Percentiles rank a stretch among this genome's conserved stretches.
phyloP scores from a whole-genome alignment of 75 land plant species.

The Chamaecyparis obtusa region DNA sequence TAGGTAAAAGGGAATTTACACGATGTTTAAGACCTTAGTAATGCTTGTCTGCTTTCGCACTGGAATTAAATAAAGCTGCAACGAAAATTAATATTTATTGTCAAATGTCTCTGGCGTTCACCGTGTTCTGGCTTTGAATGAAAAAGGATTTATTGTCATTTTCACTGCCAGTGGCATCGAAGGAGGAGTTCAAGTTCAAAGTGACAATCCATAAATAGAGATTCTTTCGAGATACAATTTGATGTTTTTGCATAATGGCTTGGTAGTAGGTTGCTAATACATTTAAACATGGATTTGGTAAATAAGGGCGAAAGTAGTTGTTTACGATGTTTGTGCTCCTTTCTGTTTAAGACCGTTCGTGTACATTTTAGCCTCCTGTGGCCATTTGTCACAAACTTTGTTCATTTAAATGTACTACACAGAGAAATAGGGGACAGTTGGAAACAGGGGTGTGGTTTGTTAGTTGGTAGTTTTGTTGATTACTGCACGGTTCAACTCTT shows the following conservation, averaged over 20 bases:
- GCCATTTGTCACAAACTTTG: too few species aligned
- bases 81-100: not conserved
- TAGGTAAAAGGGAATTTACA: not conserved
- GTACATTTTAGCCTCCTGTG: too few species aligned
- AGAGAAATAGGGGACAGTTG: too few species aligned
- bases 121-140: not conserved
- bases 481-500: too few species aligned
- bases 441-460: too few species aligned
- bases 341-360: not conserved
- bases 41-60: not conserved
- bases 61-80: not conserved
- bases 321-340: not conserved
- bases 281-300: not conserved
- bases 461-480: too few species aligned
- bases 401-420: too few species aligned
- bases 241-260: not conserved
- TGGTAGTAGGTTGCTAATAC: not conserved
- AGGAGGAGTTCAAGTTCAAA: not conserved
- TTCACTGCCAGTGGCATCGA: not conserved
- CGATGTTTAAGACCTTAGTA: not conserved
- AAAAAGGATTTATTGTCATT: not conserved
- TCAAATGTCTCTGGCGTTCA: not conserved
- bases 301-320: not conserved
- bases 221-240: too few species aligned
- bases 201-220: not conserved